Evolutionary conservation across 202 grass and related monocot genomes (phyloP), one percentile per base, ranked within the genome.

Genomic region (Brachypodium distachyon): DNA sequence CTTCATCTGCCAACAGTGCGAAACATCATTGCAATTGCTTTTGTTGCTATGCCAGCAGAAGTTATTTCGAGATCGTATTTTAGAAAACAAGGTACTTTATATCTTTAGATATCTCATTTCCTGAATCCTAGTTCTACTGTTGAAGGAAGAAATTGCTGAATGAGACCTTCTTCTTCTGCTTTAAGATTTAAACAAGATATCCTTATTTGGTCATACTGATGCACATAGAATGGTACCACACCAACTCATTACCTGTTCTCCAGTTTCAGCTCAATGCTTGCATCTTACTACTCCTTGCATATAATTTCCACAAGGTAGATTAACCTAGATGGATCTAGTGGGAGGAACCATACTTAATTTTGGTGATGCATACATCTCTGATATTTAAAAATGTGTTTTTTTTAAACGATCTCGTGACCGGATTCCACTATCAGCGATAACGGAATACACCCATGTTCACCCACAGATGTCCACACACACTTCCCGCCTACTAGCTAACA

Each of bases 21-120:
- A 98, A 66, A 85, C 87, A 76, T 92, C 89, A 39, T 90, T 98
- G 73, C 95, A 98, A 61, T 92, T 98, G 92, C 87, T 98, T 77
- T 82, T 94, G 40, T 90, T 84, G 36, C 61, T 98, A 72, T 92
- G 95, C 82, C 95, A 98, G 37, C 95, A 98, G 49, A 98, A 98
- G 63, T 63, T 82, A 23, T 92, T 98, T 61, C 89, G 87, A 54
- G 95, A 97, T 77, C 87, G 82, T 76, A 90, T 98, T 63, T 79
- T 98, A 43, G 92, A 63, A 92, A 94, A 94, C 61, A 90, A 94
- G 91, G 91, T 93, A 16, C 53, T 5, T 7, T 22, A 74, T 86
- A 61, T 82, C 60, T 52, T 47, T 61, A 31, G 4, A 71, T 23
- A 49, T 51, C 18, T 54, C 27, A 22, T 80, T 59, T 78, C 13